Evolutionary conservation across 2,329 filamentous ascomycete genomes (phyloP), one percentile per base, ranked within the genome.

Genomic region (Aspergillus bombycis): DNA sequence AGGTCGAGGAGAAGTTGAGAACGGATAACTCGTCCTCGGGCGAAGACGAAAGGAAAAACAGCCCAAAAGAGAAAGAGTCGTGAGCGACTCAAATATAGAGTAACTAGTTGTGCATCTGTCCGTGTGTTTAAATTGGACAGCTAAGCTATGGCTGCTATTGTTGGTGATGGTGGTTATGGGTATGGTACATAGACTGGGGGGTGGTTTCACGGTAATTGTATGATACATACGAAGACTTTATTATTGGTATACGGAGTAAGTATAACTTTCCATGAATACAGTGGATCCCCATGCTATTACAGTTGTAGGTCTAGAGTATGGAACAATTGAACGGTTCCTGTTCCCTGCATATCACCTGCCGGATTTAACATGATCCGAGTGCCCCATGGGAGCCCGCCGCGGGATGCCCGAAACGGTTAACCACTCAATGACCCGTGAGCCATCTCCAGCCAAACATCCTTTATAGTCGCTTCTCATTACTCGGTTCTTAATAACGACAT

Each of bases 1-100:
- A 94, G 77, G 89, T 94, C 2, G 84, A 76, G 38, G 74, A 79
- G 60, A 74, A 78, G 45, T 68, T 81, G 10, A 63, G 73, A 43
- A 62, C 70, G 10, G 61, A 73, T 48, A 63, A 69, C 41, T 56
- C 65, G 43, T 59, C 69, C 23, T 58, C 65, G 14, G 64, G 74
- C 30, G 58, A 74, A 41, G 61, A 61, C 3, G 36, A 62, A 7
- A 62, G 50, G n/a, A 57, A 65, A 14, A 59, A 38, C 58, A 8
- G 30, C 2, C 61, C 58, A 5, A 52, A 68, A 34, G 72, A 72
- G 62, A 74, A 75, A 48, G 56, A 72, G n/a, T 64, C 56, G 61
- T 74, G 60, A 69, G 26, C 38, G 26, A 38, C 45, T 34, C 52
- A 46, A 11, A 23, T 16, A 32, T 43, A 28, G 55, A 57, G n/a